phyloP scores from a whole-genome alignment of 73 alveolate species.

The Loxodes magnus region DNA sequence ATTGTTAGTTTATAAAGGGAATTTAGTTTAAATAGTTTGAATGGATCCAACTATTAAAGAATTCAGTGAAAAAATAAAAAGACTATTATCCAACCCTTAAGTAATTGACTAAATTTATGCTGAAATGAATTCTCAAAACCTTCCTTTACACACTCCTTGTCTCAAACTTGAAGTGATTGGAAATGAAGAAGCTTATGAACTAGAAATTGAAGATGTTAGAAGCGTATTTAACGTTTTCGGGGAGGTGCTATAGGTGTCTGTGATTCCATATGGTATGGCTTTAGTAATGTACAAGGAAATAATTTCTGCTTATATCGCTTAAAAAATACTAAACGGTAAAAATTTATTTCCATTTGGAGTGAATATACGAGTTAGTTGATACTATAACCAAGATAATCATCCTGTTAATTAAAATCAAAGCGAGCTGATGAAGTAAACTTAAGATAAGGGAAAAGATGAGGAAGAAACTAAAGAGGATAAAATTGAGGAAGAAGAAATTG shows the following conservation, averaged over 20 bases:
- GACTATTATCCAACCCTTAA: too few species aligned
- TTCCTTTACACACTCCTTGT: constrained; percentile 1
- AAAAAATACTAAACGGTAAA: constrained; percentile 19
- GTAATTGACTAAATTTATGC: background rate
- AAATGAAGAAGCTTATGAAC: background rate
- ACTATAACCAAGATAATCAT: background rate
- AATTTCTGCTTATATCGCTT: constrained; percentile 31
- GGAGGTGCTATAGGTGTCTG: background rate
- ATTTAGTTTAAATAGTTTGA: too few species aligned
- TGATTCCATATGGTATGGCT: constrained; percentile 2
- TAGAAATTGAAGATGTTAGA: background rate
- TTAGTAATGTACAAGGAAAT: constrained; percentile 15
- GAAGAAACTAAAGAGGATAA: background rate
- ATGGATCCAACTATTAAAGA: too few species aligned
- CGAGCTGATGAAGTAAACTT: background rate
- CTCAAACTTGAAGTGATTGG: background rate
- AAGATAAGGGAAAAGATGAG: background rate
- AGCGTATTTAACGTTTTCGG: constrained; percentile 1
- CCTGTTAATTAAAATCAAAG: constrained; percentile 37
- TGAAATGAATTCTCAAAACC: background rate
- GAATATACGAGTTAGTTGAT: constrained; percentile 14
- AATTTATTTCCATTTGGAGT: constrained; percentile 13
- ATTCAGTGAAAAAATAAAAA: too few species aligned
- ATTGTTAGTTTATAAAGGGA: too few species aligned
- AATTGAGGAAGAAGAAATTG: background rate